Conservation (phyloP, 2,329 filamentous ascomycete genomes). For the Neurospora sp. region DNA sequence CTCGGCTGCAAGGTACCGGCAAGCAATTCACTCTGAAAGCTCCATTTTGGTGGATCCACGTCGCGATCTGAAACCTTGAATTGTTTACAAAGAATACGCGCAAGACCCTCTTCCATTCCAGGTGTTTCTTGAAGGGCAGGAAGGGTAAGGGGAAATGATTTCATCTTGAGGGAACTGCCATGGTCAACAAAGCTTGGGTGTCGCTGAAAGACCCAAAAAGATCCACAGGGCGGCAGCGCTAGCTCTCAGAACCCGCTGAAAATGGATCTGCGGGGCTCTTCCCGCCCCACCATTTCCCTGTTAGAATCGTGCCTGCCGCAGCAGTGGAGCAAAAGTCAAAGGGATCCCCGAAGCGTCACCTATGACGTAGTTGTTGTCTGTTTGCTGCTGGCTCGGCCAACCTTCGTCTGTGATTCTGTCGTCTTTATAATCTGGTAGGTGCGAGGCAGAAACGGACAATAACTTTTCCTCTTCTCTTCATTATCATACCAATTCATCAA, state of each 20-base stretch:
- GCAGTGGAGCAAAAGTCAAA: neutral
- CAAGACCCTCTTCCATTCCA: neutral
- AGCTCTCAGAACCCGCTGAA: neutral
- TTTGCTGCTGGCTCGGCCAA: neutral
- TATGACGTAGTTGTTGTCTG: conserved; percentile 13
- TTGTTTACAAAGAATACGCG: neutral
- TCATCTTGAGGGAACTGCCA: neutral
- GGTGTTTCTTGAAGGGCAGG: neutral
- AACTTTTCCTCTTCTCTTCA: neutral
- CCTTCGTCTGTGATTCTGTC: neutral
- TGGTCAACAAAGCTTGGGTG: neutral
- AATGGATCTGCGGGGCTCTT: neutral
- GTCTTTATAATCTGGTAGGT: neutral
- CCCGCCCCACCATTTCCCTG: neutral
- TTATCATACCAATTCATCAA: neutral
- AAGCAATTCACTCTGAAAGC: neutral
- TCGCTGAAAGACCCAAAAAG: neutral
- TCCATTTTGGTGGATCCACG: neutral
- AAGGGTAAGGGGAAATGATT: neutral
- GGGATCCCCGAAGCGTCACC: conserved; percentile 9
- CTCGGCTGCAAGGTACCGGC: neutral
- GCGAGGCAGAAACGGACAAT: neutral
- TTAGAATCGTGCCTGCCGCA: neutral
- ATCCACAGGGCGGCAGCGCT: neutral
- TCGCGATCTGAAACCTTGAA: neutral